Base-by-base conservation (phyloP, 768 basidiomycete genomes). In the Lentinula boryana region DNA sequence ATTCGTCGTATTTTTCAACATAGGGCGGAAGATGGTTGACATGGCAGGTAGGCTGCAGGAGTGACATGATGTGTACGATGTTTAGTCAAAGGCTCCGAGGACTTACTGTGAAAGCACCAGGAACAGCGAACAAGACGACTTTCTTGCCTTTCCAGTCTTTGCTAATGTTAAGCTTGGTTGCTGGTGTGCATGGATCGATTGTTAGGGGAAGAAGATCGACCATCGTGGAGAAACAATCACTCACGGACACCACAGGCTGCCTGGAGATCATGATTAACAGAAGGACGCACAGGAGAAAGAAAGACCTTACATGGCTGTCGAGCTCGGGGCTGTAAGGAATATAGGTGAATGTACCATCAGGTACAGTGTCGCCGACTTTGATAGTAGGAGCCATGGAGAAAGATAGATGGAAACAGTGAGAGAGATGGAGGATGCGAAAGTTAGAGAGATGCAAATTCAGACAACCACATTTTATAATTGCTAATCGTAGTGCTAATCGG, bases 91-190 rank as follows among this genome's bases (percentile, higher is more conserved):
- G 36, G 10, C 12, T 38, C 7, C 7, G 36, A 38, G 4, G 13
- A 62, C 85, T 62, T 63, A 90, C 89, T 15, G 89, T 89, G 76
- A 91, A 91, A 15, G 89, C 88, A 50, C 91, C 91, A 16, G 90
- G 91, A 36, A 91, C 88, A 60, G 88, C 77, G 70, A 93, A 80
- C 56, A 92, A 68, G 40, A 92, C 87, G 56, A 93, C 88, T 70
- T 88, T 89, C 78, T 93, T 93, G 68, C 85, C 86, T 71, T 86
- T 87, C 88, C 88, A 91, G 51, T 81, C 78, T 61, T 84, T 76
- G 31, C 83, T 89, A 50, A 50, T 38, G 41, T 72, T 74, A 63
- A 90, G 73, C 43, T 75, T 75, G 49, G 73, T 71, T 40, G 85
- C 88, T 88, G 38, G 32, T 46, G 15, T 50, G 40, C 38, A 51